These are phyloP conservation scores for Henckelia pumila DNA, from an alignment of 257 asterid genomes.

Conservation along the genomic window DNA sequence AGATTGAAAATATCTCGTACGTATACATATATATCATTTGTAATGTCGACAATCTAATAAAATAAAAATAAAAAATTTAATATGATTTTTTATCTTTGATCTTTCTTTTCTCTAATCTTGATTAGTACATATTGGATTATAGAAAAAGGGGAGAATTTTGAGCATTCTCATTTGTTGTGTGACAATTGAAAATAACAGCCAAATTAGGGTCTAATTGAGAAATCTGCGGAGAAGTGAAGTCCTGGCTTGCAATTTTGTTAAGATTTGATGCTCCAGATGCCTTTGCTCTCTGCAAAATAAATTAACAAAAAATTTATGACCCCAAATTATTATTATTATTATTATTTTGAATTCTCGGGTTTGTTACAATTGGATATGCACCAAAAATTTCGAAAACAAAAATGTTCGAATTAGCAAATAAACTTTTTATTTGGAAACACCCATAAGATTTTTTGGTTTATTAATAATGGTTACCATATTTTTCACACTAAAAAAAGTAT, in stretches of 20 bases:
- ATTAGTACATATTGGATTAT: conserved; percentile 29
- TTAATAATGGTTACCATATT: too few relatives aligned
- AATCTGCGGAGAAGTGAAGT: conserved; percentile 35
- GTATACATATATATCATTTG: too few relatives aligned
- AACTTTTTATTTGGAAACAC: too few relatives aligned
- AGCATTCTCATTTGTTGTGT: conserved; percentile 39
- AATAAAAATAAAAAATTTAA: background rate
- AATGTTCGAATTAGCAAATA: too few relatives aligned
- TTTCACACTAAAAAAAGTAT: too few relatives aligned
- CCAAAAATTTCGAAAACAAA: too few relatives aligned
- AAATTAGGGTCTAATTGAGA: conserved; percentile 38
- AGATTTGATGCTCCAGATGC: conserved; percentile 51
- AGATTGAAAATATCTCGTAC: background rate
- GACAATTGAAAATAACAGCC: conserved; percentile 43
- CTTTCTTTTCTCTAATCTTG: conserved; percentile 15
- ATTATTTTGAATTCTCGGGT: too few relatives aligned
- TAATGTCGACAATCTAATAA: conserved; percentile 11
- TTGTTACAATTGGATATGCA: too few relatives aligned
- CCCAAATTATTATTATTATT: too few relatives aligned
- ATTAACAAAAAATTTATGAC: too few relatives aligned
- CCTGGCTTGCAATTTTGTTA: conserved; percentile 45
- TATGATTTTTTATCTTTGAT: conserved; percentile 10
- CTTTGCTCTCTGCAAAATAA: conserved; percentile 52
- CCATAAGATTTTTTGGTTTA: too few relatives aligned
- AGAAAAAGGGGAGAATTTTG: background rate